These are phyloP conservation scores for Candida buenavistaensis DNA, from an alignment of 1,139 yeast genomes.

Conservation along the genomic window DNA sequence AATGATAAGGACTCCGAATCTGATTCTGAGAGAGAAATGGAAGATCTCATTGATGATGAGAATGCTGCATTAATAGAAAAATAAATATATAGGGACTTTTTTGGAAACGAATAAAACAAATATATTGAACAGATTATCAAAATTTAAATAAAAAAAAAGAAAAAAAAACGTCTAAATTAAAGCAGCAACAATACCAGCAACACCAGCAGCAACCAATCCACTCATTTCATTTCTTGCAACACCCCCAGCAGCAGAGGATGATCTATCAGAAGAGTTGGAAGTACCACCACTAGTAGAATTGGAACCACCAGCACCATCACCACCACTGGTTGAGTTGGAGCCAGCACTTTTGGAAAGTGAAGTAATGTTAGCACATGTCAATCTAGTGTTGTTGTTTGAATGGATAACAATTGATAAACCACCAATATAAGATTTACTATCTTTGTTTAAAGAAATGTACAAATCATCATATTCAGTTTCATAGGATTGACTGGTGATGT, in stretches of 20 bases:
- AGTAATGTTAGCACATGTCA: constrained; percentile 44
- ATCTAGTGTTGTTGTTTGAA: constrained; percentile 30
- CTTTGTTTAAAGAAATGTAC: constrained; percentile 39
- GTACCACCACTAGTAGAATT: not conserved
- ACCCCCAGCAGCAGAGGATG: constrained; percentile 13
- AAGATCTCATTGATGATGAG: not conserved
- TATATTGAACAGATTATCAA: not conserved
- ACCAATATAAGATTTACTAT: constrained; percentile 36
- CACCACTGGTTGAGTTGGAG: constrained; percentile 2
- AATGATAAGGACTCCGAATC: constrained; percentile 1
- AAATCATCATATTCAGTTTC: constrained; percentile 31
- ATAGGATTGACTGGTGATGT: constrained; percentile 25
- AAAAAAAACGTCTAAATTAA: constrained; percentile 9
- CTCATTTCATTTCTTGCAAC: constrained; percentile 17
- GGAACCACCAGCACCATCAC: constrained; percentile 2
- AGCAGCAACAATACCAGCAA: constrained; percentile 16
- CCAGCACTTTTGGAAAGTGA: not conserved
- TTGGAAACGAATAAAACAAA: too few species aligned
- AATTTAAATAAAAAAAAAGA: not conserved
- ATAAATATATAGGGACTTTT: too few species aligned
- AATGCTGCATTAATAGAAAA: not conserved
- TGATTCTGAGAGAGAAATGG: too few species aligned
- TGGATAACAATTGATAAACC: constrained; percentile 41
- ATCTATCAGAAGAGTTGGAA: constrained; percentile 11
- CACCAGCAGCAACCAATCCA: constrained; percentile 14